These are phyloP conservation scores for Lolium rigidum DNA, from an alignment of 176 grass and related monocot species.

Conservation along the genomic window DNA sequence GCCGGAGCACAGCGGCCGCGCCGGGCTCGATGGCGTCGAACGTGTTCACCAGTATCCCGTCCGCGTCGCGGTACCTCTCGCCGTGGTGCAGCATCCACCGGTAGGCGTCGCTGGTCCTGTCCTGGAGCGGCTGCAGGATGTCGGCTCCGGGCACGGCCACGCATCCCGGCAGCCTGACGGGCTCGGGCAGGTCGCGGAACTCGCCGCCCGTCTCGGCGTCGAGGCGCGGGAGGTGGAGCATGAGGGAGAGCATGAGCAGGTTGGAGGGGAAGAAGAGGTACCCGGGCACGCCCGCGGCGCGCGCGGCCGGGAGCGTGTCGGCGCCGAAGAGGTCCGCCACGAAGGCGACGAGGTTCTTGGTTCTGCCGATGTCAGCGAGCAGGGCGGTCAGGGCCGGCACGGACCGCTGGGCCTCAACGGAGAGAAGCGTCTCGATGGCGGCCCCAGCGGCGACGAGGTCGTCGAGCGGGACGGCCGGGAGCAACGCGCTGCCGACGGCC, in stretches of 20 bases:
- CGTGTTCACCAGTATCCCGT: conserved; percentile 59
- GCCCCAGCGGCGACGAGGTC: conserved; percentile 42
- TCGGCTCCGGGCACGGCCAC: conserved; percentile 53
- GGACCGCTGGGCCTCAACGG: conserved; percentile 17
- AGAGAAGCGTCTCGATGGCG: conserved; percentile 57
- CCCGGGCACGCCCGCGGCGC: conserved; percentile 41
- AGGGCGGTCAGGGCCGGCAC: conserved; percentile 4
- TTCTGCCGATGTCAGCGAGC: conserved; percentile 17
- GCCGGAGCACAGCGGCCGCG: conserved; percentile 34
- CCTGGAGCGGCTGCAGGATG: conserved; percentile 50
- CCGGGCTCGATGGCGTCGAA: conserved; percentile 54
- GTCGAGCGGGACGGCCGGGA: conserved; percentile 41
- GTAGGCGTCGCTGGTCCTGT: conserved; percentile 48
- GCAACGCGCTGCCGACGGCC: conserved; percentile 30
- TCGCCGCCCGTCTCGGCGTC: conserved; percentile 35
- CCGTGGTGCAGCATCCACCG: conserved; percentile 56
- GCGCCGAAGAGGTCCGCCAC: conserved; percentile 60
- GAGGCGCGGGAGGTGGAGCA: conserved; percentile 52
- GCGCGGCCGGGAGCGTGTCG: conserved; percentile 44
- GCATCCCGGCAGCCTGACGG: conserved; percentile 59
- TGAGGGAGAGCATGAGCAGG: conserved; percentile 57
- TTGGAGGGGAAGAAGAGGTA: conserved; percentile 68
- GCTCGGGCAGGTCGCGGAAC: conserved; percentile 51
- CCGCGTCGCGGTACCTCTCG: conserved; percentile 43
- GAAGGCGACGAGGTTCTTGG: conserved; percentile 49